Base-by-base conservation (phyloP, 257 asterid genomes). In the Nicotiana obtusifolia region DNA sequence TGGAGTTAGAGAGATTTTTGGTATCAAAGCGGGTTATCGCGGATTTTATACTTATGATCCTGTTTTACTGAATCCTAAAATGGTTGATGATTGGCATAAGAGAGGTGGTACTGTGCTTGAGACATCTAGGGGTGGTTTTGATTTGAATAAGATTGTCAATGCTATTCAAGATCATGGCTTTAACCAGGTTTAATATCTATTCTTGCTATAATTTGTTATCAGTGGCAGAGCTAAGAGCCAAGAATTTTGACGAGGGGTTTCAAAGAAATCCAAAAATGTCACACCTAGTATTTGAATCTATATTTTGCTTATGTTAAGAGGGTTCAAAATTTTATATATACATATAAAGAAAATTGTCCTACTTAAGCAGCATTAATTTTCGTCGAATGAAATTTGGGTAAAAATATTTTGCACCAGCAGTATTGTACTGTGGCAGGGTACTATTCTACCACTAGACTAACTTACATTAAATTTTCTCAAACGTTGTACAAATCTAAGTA, bases 361-460 rank as follows among this genome's bases (percentile, higher is more conserved):
- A 41, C 0, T 9, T 41, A 41, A 8, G 49, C 49, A 2, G 11
- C 49, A 41, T 8, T 41, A 41, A 41, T 41, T 41, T 41, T 41
- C 1, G 13, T 2, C 49, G 1, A 41, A 41, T n/a, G n/a, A n/a
- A 9, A 41, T 9, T 41, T 41, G 3, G 4, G 4, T 14, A 52
- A 52, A 14, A 14, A 52, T 0, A 0, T 13, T 1, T 52, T 73
- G 97, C 97, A 93, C 91, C 94, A 93, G 94, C 97, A n/a, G n/a
- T n/a, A n/a, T 92, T 93, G 92, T 89, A 93, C 94, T 91, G 93
- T 93, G 94, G 93, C 93, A 91, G 97, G 91, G 92, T 91, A 91
- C 91, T 93, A 91, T 90, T 91, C 97, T 91, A 93, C 97, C 97
- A 93, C 95, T 90, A 90, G 97, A 93, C 97, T 97, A n/a, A n/a